Evolutionary conservation across 2,329 filamentous ascomycete species (phyloP).

Genomic region (Fusarium sp.): DNA sequence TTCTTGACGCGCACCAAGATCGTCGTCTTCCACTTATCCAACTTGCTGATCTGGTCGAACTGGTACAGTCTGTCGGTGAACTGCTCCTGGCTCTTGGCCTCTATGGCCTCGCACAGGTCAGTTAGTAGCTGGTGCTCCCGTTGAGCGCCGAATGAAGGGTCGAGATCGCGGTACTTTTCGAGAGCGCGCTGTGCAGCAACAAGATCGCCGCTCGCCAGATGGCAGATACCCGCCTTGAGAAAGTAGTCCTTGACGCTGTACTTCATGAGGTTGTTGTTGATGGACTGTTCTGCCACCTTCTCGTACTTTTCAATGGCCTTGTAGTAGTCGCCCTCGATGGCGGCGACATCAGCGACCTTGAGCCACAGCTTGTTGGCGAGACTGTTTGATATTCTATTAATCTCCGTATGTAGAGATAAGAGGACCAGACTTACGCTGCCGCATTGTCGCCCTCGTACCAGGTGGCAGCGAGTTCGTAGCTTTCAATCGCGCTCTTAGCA

Average conservation of each 20-base stretch:
- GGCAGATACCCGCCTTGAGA: slow-evolving; percentile 92
- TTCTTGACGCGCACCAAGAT: slow-evolving; percentile 86
- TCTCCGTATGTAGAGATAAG: accelerated
- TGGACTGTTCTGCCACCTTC: slow-evolving; percentile 78
- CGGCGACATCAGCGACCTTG: slow-evolving; percentile 89
- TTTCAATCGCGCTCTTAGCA: slow-evolving; percentile 79
- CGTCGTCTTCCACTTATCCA: slow-evolving; percentile 97
- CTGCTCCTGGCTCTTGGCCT: slow-evolving; percentile 80
- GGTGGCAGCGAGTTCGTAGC: slow-evolving; percentile 84
- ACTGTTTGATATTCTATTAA: slow-evolving; percentile 54
- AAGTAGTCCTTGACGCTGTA: slow-evolving; percentile 97
- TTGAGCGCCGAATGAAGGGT: slow-evolving; percentile 79
- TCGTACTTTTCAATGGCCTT: slow-evolving; percentile 86
- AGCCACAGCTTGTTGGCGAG: slow-evolving; percentile 94
- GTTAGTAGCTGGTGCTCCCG: slow-evolving; percentile 84
- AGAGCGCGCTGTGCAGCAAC: slow-evolving; percentile 83
- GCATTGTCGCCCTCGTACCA: slow-evolving; percentile 93
- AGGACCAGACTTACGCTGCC: slow-evolving; percentile 69
- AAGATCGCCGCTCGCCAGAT: slow-evolving; percentile 78
- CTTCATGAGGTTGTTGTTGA: slow-evolving; percentile 92
- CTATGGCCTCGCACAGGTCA: slow-evolving; percentile 80
- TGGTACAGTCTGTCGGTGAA: slow-evolving; percentile 90
- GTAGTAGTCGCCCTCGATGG: slow-evolving; percentile 84
- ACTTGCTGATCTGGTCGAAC: slow-evolving; percentile 90
- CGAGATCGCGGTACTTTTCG: slow-evolving; percentile 82